A percentile compares a stretch with the other conserved stretches of the same genome.
Conservation (phyloP, 1,284 basidiomycete species). For the Vanrija pseudolonga region DNA sequence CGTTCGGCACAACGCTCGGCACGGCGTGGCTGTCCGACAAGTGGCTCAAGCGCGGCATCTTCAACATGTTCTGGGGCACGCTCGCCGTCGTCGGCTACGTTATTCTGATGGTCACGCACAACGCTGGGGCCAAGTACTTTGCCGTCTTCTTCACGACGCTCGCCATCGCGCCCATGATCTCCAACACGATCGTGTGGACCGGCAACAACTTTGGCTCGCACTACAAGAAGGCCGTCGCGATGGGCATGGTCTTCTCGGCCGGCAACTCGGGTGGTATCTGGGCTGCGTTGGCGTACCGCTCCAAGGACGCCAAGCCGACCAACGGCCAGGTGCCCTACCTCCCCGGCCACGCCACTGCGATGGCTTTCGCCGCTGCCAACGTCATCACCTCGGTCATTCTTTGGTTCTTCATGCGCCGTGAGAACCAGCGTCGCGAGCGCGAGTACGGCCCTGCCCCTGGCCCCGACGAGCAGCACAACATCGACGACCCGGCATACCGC, state of each 20-base stretch:
- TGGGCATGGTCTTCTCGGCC: conserved; percentile 51
- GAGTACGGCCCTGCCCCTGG: conserved; percentile 33
- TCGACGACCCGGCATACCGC: conserved; percentile 35
- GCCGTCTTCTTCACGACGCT: conserved; percentile 49
- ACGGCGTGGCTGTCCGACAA: conserved; percentile 48
- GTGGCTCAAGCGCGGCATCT: conserved; percentile 41
- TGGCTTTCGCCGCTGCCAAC: conserved; percentile 41
- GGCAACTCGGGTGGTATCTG: conserved; percentile 53
- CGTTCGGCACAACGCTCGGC: conserved; percentile 50
- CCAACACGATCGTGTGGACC: conserved; percentile 50
- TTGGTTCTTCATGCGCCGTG: conserved; percentile 33
- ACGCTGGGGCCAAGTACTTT: conserved; percentile 45
- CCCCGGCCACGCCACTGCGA: conserved; percentile 43
- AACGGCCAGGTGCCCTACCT: no score
- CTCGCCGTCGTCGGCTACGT: conserved; percentile 49
- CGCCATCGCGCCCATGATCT: conserved; percentile 47
- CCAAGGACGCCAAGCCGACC: conserved; percentile 25
- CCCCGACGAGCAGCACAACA: conserved; percentile 61
- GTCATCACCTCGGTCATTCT: conserved; percentile 35
- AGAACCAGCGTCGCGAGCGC: conserved; percentile 45
- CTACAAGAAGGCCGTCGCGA: conserved; percentile 47
- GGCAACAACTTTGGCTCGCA: conserved; percentile 48
- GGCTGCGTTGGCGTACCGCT: conserved; percentile 46
- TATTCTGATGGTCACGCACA: not conserved
- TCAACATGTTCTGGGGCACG: conserved; percentile 49